Percentiles rank a stretch among this genome's conserved stretches.
Evolutionary conservation across 768 basidiomycete genomes (phyloP).

Genomic region (Suillus americanus): DNA sequence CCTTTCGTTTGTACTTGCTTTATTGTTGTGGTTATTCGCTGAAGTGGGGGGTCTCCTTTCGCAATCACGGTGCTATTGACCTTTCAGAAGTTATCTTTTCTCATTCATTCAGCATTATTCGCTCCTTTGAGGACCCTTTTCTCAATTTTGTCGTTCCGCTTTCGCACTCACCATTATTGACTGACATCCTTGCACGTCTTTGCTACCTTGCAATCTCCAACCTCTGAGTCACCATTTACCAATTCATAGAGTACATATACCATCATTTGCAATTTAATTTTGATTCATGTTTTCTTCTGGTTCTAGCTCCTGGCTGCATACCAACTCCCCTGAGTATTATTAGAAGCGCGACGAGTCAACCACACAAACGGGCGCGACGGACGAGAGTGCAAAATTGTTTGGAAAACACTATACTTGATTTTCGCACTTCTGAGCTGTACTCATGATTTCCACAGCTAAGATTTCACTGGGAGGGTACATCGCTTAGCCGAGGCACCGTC

Average conservation of each 20-base stretch:
- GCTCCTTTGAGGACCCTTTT: not conserved
- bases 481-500: no score
- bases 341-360: not conserved
- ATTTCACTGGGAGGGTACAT: no score
- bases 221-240: not conserved
- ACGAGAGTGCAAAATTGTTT: not conserved
- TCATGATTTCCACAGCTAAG: not conserved
- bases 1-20: not conserved
- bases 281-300: not conserved
- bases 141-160: not conserved
- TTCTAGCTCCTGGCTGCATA: not conserved
- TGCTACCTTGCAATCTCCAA: not conserved
- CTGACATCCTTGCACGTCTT: not conserved
- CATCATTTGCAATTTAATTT: not conserved
- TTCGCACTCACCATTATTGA: not conserved
- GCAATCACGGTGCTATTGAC: not conserved
- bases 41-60: not conserved
- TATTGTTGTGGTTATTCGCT: not conserved
- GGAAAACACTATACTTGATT: not conserved
- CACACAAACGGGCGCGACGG: not conserved
- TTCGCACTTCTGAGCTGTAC: not conserved
- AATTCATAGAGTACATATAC: slow-evolving; percentile 2
- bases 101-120: not conserved
- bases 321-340: not conserved
- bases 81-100: not conserved